Conservation (phyloP, 2,329 filamentous ascomycete species). For the Curvularia verruculosa region DNA sequence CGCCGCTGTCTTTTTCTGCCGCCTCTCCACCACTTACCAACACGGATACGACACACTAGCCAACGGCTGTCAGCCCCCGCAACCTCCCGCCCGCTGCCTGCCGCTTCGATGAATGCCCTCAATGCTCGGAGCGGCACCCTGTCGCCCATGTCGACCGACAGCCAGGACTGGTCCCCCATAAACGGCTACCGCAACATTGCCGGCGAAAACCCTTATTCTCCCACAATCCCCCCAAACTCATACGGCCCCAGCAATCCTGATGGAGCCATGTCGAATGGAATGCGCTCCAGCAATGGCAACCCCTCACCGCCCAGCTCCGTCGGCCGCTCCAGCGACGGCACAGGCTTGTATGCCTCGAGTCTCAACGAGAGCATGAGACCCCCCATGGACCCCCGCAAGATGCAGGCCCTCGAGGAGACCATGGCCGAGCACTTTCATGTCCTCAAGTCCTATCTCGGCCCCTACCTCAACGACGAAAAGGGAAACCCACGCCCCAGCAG, state of each 20-base stretch:
- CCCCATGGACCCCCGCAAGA: slow-evolving; percentile 63
- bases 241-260: slow-evolving; percentile 46
- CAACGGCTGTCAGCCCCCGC: slow-evolving; percentile 28
- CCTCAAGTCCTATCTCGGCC: slow-evolving; percentile 75
- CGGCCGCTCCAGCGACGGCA: slow-evolving; percentile 82
- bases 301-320: slow-evolving; percentile 89
- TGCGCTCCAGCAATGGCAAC: slow-evolving; percentile 54
- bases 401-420: slow-evolving; percentile 67
- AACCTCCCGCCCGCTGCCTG: slow-evolving; percentile 33
- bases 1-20: slow-evolving; percentile 9
- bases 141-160: slow-evolving; percentile 50
- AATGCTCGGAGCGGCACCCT: slow-evolving; percentile 49
- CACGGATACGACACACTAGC: slow-evolving; percentile 24
- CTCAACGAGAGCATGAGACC: slow-evolving; percentile 57
- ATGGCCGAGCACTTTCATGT: slow-evolving; percentile 82
- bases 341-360: slow-evolving; percentile 63
- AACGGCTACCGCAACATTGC: slow-evolving; percentile 46
- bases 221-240: slow-evolving; percentile 42
- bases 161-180: slow-evolving; percentile 51
- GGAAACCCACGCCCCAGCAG: slow-evolving; percentile 79
- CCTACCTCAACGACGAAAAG: slow-evolving; percentile 74
- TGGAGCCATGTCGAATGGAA: slow-evolving; percentile 61
- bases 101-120: slow-evolving; percentile 29
- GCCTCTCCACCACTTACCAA: slow-evolving; percentile 10
- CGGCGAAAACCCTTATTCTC: slow-evolving; percentile 49